phyloP scores from a whole-genome alignment of 768 basidiomycete species.

The Lactifluus piperatus region DNA sequence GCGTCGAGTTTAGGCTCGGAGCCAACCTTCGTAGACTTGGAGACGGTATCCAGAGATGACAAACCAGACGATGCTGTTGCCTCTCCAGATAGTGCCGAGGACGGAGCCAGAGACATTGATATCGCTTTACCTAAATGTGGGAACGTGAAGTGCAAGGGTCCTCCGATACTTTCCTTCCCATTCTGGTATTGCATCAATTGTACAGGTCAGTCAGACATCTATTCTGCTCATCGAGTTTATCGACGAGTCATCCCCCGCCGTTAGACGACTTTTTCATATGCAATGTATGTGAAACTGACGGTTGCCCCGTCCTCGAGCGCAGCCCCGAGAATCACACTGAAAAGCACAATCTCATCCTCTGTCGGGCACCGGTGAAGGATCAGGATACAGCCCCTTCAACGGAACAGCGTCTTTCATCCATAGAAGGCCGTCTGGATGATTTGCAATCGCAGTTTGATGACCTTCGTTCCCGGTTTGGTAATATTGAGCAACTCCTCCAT shows the following conservation, averaged over 20 bases:
- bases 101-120: no score
- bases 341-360: conserved; percentile 10
- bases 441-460: neutral
- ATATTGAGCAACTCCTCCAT: neutral
- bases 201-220: conserved; percentile 3
- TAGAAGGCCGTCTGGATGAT: neutral
- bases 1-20: neutral
- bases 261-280: conserved; percentile 16
- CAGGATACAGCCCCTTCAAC: neutral
- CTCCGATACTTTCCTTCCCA: conserved; percentile 17
- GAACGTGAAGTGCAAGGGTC: conserved; percentile 16
- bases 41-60: neutral
- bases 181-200: conserved; percentile 30
- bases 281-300: conserved; percentile 14
- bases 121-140: conserved; percentile 20
- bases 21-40: neutral
- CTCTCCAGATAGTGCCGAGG: neutral
- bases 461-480: neutral
- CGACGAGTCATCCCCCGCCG: neutral
- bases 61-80: neutral
- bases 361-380: neutral
- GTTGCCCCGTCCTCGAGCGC: neutral
- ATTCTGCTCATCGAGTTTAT: neutral
- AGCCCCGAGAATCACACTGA: conserved; percentile 1
- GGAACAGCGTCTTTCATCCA: neutral